Evolutionary conservation across 208 protist genomes (phyloP), one percentile per base, ranked within the genome.

Genomic region (Borovskyia barvae): DNA sequence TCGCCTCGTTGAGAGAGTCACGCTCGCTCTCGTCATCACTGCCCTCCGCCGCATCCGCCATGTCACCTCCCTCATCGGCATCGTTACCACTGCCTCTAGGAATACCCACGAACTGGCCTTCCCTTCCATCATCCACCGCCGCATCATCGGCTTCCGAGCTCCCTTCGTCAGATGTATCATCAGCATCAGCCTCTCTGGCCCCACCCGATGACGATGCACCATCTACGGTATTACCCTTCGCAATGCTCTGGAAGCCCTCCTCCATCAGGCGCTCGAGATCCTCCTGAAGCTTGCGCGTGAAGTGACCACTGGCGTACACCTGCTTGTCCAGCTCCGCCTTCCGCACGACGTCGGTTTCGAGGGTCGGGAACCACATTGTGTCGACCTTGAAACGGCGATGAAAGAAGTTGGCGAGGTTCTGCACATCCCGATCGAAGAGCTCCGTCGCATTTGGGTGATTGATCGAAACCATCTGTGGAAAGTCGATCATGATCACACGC

Each of bases 391-490:
- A 99, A 24, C 87, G 78, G 33, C 93, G 85, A 29, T 82, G 65
- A 68, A 99, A 99, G 65, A 98, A 99, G 14, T 75, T 89, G 28
- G 87, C 80, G 22, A 99, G 78, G 66, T 98, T 98, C 15, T 96
- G 54, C n/a, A 99, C 94, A 85, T 99, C 98, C 32, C 98, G 91
- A 42, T 98, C 79, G 72, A 99, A 99, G 42, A 93, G 82, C 62
- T 95, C 89, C 22, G 84, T 57, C 15, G 97, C 98, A 65, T 99
- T 99, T 19, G 36, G 47, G 74, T 99, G 97, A 26, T 85, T 91
- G 12, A 86, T 98, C 6, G 97, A 99, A 9, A 99, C 80, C 98
- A 99, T 99, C 75, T 99, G 98, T 26, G 98, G 98, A 52, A 99
- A 99, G 78, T 99, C 98, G 80, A 99, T 99, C 25, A 99, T 65